A percentile compares a stretch with the other conserved stretches of the same genome.
phyloP scores from a whole-genome alignment of 2,329 filamentous ascomycete species.

The Clarireedia homoeocarpa region DNA sequence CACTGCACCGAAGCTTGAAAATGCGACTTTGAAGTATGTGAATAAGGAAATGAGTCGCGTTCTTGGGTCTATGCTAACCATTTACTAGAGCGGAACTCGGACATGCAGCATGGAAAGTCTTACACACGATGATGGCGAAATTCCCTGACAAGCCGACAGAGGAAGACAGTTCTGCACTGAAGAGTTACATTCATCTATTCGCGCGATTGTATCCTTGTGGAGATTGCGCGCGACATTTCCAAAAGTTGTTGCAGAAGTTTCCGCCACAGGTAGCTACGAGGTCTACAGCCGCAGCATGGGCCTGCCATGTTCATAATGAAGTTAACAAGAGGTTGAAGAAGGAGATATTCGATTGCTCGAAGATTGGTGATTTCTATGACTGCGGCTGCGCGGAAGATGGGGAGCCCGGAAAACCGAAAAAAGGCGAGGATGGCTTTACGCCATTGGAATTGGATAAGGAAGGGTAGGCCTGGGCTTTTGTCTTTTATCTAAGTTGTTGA shows the following conservation, averaged over 20 bases:
- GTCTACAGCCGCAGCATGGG: constrained; percentile 58
- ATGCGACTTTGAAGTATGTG: constrained; percentile 67
- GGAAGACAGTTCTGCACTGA: constrained; percentile 55
- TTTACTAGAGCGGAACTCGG: constrained; percentile 46
- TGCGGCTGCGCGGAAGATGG: constrained; percentile 63
- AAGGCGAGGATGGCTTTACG: constrained; percentile 27
- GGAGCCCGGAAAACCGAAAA: constrained; percentile 33
- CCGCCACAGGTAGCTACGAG: constrained; percentile 58
- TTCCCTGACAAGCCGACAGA: constrained; percentile 58
- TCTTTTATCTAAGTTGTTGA: background rate
- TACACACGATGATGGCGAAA: constrained; percentile 63
- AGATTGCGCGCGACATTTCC: constrained; percentile 62
- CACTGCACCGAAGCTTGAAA: constrained; percentile 75
- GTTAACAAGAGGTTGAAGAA: constrained; percentile 59
- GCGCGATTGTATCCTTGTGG: constrained; percentile 63
- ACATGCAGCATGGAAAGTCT: constrained; percentile 60
- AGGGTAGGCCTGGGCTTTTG: constrained; percentile 16
- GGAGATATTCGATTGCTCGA: constrained; percentile 54
- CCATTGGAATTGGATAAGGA: constrained; percentile 28
- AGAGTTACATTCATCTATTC: constrained; percentile 59
- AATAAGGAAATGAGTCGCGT: background rate
- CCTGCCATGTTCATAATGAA: constrained; percentile 60
- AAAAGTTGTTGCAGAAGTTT: constrained; percentile 50
- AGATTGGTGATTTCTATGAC: constrained; percentile 64
- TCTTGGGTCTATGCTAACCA: constrained; percentile 8